A percentile compares a stretch with the other conserved stretches of the same genome.
phyloP scores from a whole-genome alignment of 2,329 filamentous ascomycete genomes.

The Huntiella bhutanensis region DNA sequence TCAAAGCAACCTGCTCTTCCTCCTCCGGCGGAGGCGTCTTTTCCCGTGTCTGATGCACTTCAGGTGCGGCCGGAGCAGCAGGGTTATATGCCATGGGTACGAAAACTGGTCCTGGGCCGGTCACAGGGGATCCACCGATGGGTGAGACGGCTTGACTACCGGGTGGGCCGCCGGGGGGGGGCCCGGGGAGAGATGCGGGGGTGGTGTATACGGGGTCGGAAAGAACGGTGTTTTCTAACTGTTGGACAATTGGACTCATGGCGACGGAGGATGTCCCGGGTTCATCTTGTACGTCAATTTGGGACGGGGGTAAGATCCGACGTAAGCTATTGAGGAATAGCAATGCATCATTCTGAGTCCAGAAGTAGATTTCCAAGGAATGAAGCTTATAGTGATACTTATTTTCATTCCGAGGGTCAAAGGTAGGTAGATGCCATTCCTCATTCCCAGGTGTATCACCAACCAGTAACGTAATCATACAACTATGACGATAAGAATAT shows the following conservation, averaged over 20 bases:
- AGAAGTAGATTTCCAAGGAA: slow-evolving; percentile 62
- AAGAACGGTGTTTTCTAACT: slow-evolving; percentile 53
- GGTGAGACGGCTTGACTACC: slow-evolving; percentile 6
- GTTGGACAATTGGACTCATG: slow-evolving; percentile 53
- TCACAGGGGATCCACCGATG: slow-evolving; percentile 14
- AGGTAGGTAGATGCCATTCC: slow-evolving; percentile 59
- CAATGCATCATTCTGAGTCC: slow-evolving; percentile 53
- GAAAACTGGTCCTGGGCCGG: slow-evolving; percentile 23
- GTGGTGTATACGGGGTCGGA: slow-evolving; percentile 32
- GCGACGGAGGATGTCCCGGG: slow-evolving; percentile 31
- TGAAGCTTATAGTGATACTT: slow-evolving; percentile 66
- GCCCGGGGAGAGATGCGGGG: slow-evolving; percentile 12
- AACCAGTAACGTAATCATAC: slow-evolving; percentile 47
- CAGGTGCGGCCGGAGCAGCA: slow-evolving; percentile 56
- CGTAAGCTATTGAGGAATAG: slow-evolving; percentile 51
- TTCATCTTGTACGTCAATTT: slow-evolving; percentile 46
- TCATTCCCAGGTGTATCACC: slow-evolving; percentile 28
- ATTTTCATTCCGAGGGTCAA: slow-evolving; percentile 52
- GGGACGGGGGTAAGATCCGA: slow-evolving; percentile 40
- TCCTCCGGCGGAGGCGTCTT: slow-evolving; percentile 66
- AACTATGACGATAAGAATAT: slow-evolving; percentile 59
- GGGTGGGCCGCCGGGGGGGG: slow-evolving; percentile 12
- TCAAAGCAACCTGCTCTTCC: slow-evolving; percentile 26
- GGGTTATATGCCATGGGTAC: slow-evolving; percentile 60
- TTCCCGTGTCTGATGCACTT: slow-evolving; percentile 52